A percentile compares a stretch with the other conserved stretches of the same genome.
phyloP scores from a whole-genome alignment of 2,329 filamentous ascomycete genomes.

The Rhexocercosporidium sp. region DNA sequence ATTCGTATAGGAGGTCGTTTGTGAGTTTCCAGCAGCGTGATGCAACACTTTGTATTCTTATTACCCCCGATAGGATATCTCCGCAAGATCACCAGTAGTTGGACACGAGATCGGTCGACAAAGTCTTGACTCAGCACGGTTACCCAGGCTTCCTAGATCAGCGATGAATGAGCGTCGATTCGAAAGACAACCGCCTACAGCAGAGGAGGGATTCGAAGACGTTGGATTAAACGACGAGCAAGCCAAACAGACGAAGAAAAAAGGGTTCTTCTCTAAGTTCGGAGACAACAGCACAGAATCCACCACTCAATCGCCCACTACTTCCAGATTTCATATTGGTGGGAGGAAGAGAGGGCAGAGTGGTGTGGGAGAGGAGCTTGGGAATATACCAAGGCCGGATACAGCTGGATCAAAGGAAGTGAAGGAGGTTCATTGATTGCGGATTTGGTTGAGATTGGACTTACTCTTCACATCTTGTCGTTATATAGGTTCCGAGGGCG shows the following conservation, averaged over 20 bases:
- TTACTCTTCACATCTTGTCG: conserved; percentile 10
- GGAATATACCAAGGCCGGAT: conserved; percentile 55
- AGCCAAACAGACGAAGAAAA: conserved; percentile 61
- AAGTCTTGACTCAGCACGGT: conserved; percentile 78
- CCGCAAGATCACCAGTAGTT: conserved; percentile 78
- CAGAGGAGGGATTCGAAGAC: conserved; percentile 87
- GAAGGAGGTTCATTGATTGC: conserved; percentile 40
- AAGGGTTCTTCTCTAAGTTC: conserved; percentile 83
- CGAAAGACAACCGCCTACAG: conserved; percentile 65
- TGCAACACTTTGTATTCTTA: conserved; percentile 10
- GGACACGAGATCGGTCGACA: conserved; percentile 69
- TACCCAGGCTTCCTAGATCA: conserved; percentile 65
- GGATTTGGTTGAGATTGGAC: background rate
- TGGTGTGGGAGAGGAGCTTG: conserved; percentile 74
- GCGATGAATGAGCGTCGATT: conserved; percentile 62
- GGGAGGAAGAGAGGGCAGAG: conserved; percentile 75
- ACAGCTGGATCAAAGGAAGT: conserved; percentile 32
- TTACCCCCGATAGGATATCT: conserved; percentile 74
- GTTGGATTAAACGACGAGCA: conserved; percentile 84
- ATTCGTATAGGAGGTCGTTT: conserved; percentile 94
- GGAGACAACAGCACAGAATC: conserved; percentile 55
- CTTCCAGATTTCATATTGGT: conserved; percentile 68
- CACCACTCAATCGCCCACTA: conserved; percentile 48
- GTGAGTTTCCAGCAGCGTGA: conserved; percentile 57
- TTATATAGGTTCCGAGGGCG: background rate